Evolutionary conservation across 1,284 basidiomycete genomes (phyloP).

Genomic region (Malassezia slooffiae): DNA sequence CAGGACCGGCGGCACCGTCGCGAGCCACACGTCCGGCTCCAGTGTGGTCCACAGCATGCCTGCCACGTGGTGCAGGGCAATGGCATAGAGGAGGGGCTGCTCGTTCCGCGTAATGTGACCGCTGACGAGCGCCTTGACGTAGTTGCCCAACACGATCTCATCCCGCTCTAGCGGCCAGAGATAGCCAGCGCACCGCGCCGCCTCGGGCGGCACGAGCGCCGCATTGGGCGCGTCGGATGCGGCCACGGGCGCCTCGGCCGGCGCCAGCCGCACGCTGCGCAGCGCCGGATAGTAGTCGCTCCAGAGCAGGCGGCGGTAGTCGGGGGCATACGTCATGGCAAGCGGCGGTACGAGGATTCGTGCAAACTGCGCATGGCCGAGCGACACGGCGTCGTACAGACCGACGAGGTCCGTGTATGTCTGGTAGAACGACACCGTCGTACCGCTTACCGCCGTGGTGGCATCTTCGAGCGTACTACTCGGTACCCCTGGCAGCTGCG

Average conservation of each 20-base stretch:
- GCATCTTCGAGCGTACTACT: slow-evolving; percentile 19
- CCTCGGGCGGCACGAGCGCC: slow-evolving; percentile 28
- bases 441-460: slow-evolving; percentile 17
- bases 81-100: slow-evolving; percentile 55
- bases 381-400: slow-evolving; percentile 80
- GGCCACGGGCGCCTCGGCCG: slow-evolving; percentile 35
- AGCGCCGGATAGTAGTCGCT: slow-evolving; percentile 59
- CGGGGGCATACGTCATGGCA: slow-evolving; percentile 62
- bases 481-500: slow-evolving; percentile 13
- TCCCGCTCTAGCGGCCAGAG: slow-evolving; percentile 63
- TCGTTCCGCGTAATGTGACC: slow-evolving; percentile 41
- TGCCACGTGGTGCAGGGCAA: slow-evolving; percentile 72
- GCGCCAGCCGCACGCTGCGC: slow-evolving; percentile 20
- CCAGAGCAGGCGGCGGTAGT: slow-evolving; percentile 79
- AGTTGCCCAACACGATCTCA: slow-evolving; percentile 55
- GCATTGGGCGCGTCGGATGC: slow-evolving; percentile 49
- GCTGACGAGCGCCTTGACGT: slow-evolving; percentile 47
- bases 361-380: slow-evolving; percentile 66
- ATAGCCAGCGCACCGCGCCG: slow-evolving; percentile 51
- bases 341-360: slow-evolving; percentile 65
- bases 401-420: slow-evolving; percentile 83
- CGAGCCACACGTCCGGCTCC: too few relatives aligned
- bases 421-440: slow-evolving; percentile 62
- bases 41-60: slow-evolving; percentile 57
- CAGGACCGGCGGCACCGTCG: too few relatives aligned